A percentile compares a stretch with the other conserved stretches of the same genome.
phyloP scores from a whole-genome alignment of 306 rosid species.

The Albizia julibrissin region DNA sequence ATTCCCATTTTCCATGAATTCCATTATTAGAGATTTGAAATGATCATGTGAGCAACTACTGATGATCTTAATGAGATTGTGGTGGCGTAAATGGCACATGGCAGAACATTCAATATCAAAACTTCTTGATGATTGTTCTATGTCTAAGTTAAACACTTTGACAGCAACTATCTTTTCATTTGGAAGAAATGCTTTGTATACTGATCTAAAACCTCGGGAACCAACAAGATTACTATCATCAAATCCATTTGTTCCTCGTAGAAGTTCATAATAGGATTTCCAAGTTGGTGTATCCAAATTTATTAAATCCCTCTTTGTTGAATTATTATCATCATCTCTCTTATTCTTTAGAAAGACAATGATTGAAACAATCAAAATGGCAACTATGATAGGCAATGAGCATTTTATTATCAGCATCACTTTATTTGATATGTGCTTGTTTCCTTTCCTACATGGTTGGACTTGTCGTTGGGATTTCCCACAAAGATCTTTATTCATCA shows the following conservation, averaged over 20 bases:
- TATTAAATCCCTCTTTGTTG: background rate
- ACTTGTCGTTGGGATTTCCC: background rate
- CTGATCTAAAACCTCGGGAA: background rate
- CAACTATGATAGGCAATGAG: background rate
- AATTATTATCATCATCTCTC: too few species aligned
- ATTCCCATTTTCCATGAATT: background rate
- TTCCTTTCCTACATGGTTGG: background rate
- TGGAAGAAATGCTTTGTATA: too few species aligned
- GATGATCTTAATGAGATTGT: background rate
- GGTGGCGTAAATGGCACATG: background rate
- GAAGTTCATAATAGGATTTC: background rate
- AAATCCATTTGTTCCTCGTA: background rate
- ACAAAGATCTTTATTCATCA: background rate
- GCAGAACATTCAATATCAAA: too few species aligned
- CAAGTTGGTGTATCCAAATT: background rate
- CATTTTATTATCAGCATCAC: background rate
- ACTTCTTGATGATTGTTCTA: background rate
- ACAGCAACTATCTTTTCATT: background rate
- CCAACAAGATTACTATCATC: background rate
- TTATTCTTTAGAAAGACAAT: too few species aligned
- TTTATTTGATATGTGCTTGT: background rate
- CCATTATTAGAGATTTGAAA: background rate
- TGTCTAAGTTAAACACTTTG: background rate
- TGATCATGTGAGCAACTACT: background rate
- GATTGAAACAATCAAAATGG: background rate